Evolutionary conservation across 345 rosid genomes (phyloP), one percentile per base, ranked within the genome.

Genomic region (Limnanthes douglasii): DNA sequence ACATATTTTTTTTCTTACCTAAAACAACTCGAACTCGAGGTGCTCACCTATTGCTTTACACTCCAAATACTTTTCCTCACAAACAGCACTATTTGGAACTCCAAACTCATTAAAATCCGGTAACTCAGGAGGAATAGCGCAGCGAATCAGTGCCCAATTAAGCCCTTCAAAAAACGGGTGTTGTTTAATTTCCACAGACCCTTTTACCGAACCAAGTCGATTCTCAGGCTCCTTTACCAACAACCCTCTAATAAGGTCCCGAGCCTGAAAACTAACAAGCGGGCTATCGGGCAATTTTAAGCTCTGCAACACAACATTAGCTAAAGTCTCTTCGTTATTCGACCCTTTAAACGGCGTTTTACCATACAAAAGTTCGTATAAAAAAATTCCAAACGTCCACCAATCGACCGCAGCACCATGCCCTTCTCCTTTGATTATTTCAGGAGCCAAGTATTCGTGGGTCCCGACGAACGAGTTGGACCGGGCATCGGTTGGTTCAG

Each of bases 331-430:
- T 18, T 88, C 95, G 19, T 88, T 88, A 8, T 68, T 77, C n/a
- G 65, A 51, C 27, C 97, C 97, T 60, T 74, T 88, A 45, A 88
- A 88, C 4, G 97, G 95, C 5, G 97, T 83, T 63, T 42, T 74
- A 23, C 97, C 95, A 7, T 83, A 83, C 6, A 88, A 50, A 31
- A 88, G 95, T 68, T 83, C 97, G 16, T 72, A 83, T 18, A 88
- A 90, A 27, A 88, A 77, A 45, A 88, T 48, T 15, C 97, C 97
- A 7, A 79, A 79, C 3, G 95, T 88, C 97, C 97, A 88, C 97
- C 97, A 88, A 61, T 88, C 97, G 10, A 88, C 97, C 1, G 97
- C 95, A 5, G 97, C 97, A 8, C 97, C 97, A 8, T 88, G 97
- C 36, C 95, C 97, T 58, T 88, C 90, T 31, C 97, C 97, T 70